Base-by-base conservation (phyloP, 2,329 filamentous ascomycete species). In the Arthrobotrys entomopaga region DNA sequence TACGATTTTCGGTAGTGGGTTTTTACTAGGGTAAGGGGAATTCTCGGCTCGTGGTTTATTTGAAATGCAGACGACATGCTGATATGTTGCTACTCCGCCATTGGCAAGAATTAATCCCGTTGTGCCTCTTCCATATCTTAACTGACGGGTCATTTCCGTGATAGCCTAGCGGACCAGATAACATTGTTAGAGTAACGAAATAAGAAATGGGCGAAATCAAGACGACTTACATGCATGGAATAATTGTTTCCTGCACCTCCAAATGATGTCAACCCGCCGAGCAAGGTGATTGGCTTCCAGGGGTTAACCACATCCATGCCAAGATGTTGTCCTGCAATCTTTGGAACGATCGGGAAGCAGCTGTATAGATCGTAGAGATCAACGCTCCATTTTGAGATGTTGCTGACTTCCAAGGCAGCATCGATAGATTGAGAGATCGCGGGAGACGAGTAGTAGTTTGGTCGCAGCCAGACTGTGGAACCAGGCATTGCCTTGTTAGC, bases 181-280 rank as follows among this genome's bases (percentile, higher is more conserved):
- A 13, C 15, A 20, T 20, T 15, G 43, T 0, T 34, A 13, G 6
- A 2, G 7, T 2, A 1, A 34, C 10, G 6, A 1, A 34, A 8
- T 56, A 29, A 65, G 10, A 34, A 34, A 34, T 10, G 29, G 10
- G 3, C 49, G 22, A 11, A 61, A 15, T 13, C 11, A 26, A 34
- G 4, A 48, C 11, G 19, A 80, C 82, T 78, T 80, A 86, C 87
- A 81, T 91, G 88, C 85, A 90, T 87, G 0, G 87, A 89, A 72
- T 91, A 91, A 64, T 90, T 90, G 76, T 91, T 91, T 0, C 89
- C 89, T 4, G 89, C 89, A 0, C 89, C 89, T 0, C 89, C 89
- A 70, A 91, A 91, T 0, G 86, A 89, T 3, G 89, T 90, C 61
- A 91, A 78, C 0, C 89, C 89, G 0, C 89, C 89, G 0, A 91